Conservation (phyloP, 352 stramenopile species). For the Phytophthora pinifolia region DNA sequence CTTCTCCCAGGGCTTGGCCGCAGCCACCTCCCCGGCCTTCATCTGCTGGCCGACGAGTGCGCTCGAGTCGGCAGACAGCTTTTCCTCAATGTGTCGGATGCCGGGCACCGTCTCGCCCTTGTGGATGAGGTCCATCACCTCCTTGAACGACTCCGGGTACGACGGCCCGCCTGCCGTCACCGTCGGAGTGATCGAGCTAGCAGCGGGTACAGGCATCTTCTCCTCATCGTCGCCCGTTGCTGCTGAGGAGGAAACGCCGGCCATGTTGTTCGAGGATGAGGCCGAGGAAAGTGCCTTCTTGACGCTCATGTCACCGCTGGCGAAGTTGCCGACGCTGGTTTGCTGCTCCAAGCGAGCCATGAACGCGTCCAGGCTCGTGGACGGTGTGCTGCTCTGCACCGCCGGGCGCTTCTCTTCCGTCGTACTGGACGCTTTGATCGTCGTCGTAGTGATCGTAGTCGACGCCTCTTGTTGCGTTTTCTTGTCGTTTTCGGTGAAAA, state of each 20-base stretch:
- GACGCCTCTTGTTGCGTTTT: constrained; percentile 15
- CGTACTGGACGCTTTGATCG: constrained; percentile 7
- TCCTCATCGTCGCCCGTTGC: constrained; percentile 25
- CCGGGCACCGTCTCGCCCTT: constrained; percentile 71
- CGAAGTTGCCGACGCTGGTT: constrained; percentile 35
- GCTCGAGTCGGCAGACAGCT: constrained; percentile 60
- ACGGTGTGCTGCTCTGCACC: constrained; percentile 10
- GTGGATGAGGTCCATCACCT: constrained; percentile 77
- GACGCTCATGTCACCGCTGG: constrained; percentile 15
- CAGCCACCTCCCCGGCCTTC: constrained; percentile 17
- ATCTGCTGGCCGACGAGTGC: constrained; percentile 26
- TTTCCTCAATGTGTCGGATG: constrained; percentile 76
- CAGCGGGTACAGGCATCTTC: constrained; percentile 23
- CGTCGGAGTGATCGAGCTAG: constrained; percentile 19
- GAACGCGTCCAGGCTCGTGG: constrained; percentile 46
- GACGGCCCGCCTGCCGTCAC: constrained; percentile 32
- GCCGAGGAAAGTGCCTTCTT: constrained; percentile 14
- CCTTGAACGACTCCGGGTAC: constrained; percentile 71
- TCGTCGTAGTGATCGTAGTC: constrained; percentile 9
- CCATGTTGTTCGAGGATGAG: constrained; percentile 1
- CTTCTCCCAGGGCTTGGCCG: constrained; percentile 50
- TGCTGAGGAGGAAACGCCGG: not conserved
- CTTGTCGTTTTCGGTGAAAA: constrained; percentile 25
- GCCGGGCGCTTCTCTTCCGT: constrained; percentile 19
- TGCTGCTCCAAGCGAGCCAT: constrained; percentile 59